Evolutionary conservation across 202 grass and related monocot genomes (phyloP), one percentile per base, ranked within the genome.

Genomic region (Thinopyrum obtusiflorum): DNA sequence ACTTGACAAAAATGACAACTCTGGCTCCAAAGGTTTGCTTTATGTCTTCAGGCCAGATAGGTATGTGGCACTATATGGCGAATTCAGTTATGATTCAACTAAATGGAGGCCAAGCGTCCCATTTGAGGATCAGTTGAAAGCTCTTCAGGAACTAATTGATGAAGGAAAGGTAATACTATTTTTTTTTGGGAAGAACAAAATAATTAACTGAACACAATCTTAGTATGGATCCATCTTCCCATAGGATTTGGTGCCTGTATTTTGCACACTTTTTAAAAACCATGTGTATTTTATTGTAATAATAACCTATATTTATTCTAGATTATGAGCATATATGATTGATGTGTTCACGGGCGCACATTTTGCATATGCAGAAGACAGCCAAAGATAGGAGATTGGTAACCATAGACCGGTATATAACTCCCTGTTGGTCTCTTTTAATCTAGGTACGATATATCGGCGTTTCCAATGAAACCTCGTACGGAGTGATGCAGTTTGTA

Each of bases 391-490:
- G 44, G 0, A 20, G 5, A 47, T 63, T 82, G 26, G 36, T 72
- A 21, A 73, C 10, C 33, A 3, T 20, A 47, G 36, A 81, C 75
- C 55, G 40, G 87, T 83, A n/a, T 10, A 26, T 3, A 20, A 23
- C 76, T 55, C 73, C 33, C 13, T 13, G 73, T 47, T 14, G 61
- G 20, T 71, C 7, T 59, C 20, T 90, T 5, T 14, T 59, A 59
- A 59, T 76, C 28, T 69, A 98, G 96, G 96, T 98, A 81, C 88
- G 93, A 31, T 94, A 94, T 27, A 88, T 98, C 14, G 96, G 93
- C 80, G 91, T 98, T 85, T 94, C 96, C 39, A 98, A 95, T 85
- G 96, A 98, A 86, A 98, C 96, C 31, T 95, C 96, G 12, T 98
- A 94, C 85, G 96, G 96, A 55, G 93, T 94, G 27, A 98, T 94